Base-by-base conservation (phyloP, 352 stramenopile genomes). In the Pythium guiyangense region DNA sequence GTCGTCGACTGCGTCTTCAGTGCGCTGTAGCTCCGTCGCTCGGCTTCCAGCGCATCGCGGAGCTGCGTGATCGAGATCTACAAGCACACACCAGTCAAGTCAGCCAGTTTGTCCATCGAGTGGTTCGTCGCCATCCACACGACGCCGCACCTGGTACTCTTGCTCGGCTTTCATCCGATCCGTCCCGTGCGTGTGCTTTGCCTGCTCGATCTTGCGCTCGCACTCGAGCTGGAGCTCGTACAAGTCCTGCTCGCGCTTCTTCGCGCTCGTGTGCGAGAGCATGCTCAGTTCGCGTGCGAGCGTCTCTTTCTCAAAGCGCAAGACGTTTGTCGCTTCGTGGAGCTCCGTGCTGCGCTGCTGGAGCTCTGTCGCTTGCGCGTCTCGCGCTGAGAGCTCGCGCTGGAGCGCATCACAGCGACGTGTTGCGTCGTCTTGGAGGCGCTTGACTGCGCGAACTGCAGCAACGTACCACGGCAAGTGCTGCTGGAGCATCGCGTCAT, bases 281-380 rank as follows among this genome's bases (percentile, higher is more conserved):
- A 82, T 27, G 20, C 74, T 71, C 59, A 91, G 74, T 49, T 91
- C 80, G 27, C 75, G 76, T 10, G 74, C 50, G 17, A 83, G 12
- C 2, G 80, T 88, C 17, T 88, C 80, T 52, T 88, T 89, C 51
- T 91, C 80, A 57, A 91, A 89, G 20, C 67, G 54, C 35, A 91
- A 61, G 44, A 85, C 61, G 34, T 74, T 77, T n/a, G 73, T 74
- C 5, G 62, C 54, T 45, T 91, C 73, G 22, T 86, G 70, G 17
- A 84, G 65, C 25, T 79, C 66, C 18, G 47, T 8, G 25, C 67
- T 76, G 14, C 47, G 70, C 47, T 70, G 57, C 22, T 66, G 39
- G 6, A 76, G 20, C 18, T 64, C 53, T 5, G 69, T 60, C 9
- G 67, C 67, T n/a, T 78, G 64, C 12, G 54, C 42, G 26, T 67